Percentiles rank a stretch among this genome's conserved stretches.
Conservation (phyloP, 805 yeast genomes). For the Candida lessepsii region DNA sequence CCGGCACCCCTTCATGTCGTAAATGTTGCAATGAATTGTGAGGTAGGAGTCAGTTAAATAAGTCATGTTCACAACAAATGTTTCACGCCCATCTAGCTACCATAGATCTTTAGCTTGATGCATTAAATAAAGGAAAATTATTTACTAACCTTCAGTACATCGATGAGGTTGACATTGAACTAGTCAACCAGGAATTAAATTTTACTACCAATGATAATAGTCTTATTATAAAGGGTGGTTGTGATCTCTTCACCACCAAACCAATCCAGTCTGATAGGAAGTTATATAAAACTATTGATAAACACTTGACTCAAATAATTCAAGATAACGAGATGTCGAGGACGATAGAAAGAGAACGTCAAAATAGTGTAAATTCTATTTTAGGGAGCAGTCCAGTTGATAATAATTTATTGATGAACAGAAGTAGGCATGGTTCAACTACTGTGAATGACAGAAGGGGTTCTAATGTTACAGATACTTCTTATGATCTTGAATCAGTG, state of each 20-base stretch:
- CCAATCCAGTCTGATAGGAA: conserved; percentile 89
- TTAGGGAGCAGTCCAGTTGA: conserved; percentile 40
- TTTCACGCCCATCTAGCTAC: too few species aligned
- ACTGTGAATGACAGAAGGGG: conserved; percentile 23
- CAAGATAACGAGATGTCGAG: conserved; percentile 44
- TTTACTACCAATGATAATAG: conserved; percentile 50
- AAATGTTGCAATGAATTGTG: too few species aligned
- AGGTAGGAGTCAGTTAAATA: too few species aligned
- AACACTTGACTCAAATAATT: conserved; percentile 60
- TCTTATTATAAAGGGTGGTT: conserved; percentile 70
- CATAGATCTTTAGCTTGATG: too few species aligned
- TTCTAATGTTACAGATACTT: conserved; percentile 20
- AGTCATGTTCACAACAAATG: too few species aligned
- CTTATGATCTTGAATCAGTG: conserved; percentile 24
- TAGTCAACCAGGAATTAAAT: conserved; percentile 80
- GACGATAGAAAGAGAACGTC: conserved; percentile 37
- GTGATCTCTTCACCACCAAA: conserved; percentile 92
- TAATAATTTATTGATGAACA: conserved; percentile 1
- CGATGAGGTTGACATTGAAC: conserved; percentile 90
- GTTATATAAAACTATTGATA: conserved; percentile 82
- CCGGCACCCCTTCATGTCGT: too few species aligned
- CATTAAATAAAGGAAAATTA: neutral
- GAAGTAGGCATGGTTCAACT: conserved; percentile 16
- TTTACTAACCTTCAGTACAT: conserved; percentile 55
- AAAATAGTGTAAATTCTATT: conserved; percentile 34